phyloP scores from a whole-genome alignment of 441 rosid genomes.

The Corymbia citriodora region DNA sequence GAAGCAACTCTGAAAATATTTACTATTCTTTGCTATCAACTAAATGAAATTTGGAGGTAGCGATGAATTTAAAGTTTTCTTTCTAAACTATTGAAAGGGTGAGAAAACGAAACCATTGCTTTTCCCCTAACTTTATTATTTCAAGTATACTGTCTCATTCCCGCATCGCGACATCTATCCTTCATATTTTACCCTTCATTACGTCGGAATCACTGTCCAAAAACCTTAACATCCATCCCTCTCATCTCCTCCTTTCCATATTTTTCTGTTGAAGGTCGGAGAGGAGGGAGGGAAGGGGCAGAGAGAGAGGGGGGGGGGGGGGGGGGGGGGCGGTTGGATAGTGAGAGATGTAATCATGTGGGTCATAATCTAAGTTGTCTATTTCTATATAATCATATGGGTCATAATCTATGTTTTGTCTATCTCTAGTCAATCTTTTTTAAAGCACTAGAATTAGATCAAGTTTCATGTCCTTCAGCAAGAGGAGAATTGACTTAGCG shows the following conservation, averaged over 20 bases:
- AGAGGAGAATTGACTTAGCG: not conserved
- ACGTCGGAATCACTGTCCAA: not conserved
- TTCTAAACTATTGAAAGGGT: not conserved
- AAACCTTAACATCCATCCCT: not conserved
- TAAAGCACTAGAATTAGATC: not conserved
- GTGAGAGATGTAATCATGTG: not conserved
- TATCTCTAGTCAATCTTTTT: not conserved
- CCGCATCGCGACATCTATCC: not conserved
- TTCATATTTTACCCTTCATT: not conserved
- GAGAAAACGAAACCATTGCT: not conserved
- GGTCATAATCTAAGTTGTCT: not conserved
- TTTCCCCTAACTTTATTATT: not conserved
- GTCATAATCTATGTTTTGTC: not conserved
- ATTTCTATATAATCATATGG: not conserved
- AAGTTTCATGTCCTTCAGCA: not conserved
- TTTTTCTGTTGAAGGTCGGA: too few species aligned
- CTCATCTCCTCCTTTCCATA: not conserved
- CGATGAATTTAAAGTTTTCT: not conserved
- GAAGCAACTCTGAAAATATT: not conserved
- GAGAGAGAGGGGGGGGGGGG: not conserved
- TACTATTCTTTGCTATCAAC: not conserved
- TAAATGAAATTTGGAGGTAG: not conserved
- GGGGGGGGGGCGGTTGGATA: rapidly evolving
- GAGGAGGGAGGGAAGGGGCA: not conserved
- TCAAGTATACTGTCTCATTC: not conserved